Conservation (phyloP, 495 filamentous ascomycete species). For the Daldinia bambusicola region DNA sequence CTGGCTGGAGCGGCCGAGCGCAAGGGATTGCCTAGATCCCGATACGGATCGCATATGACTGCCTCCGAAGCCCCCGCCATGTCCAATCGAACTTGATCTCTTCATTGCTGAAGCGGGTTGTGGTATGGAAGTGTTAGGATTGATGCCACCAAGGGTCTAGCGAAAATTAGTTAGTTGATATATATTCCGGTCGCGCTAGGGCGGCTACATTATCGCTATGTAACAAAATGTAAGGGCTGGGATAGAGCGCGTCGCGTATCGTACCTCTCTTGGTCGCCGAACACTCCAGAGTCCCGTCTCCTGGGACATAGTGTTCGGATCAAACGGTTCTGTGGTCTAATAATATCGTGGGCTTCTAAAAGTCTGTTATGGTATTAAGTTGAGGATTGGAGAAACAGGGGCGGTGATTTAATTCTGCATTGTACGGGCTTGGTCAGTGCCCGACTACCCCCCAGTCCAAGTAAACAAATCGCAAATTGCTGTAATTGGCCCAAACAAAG, state of each 20-base stretch:
- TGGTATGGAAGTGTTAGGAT: conserved; percentile 81
- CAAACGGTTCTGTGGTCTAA: conserved; percentile 18
- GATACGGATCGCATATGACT: conserved; percentile 81
- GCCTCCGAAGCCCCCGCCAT: conserved; percentile 68
- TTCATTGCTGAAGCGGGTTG: conserved; percentile 96
- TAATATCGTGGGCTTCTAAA: conserved; percentile 9
- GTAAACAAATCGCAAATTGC: conserved; percentile 39
- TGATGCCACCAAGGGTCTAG: conserved; percentile 82
- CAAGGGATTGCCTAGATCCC: conserved; percentile 86
- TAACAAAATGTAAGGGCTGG: too few species aligned
- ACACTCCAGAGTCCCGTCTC: conserved; percentile 79
- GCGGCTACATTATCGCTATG: conserved; percentile 23
- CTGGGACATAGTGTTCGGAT: conserved; percentile 70
- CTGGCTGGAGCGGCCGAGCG: conserved; percentile 80
- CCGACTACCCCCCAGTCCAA: conserved; percentile 28
- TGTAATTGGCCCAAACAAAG: conserved; percentile 26
- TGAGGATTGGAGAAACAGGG: conserved; percentile 25
- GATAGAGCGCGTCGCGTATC: conserved; percentile 32
- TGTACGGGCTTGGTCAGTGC: conserved; percentile 22
- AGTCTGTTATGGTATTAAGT: conserved; percentile 19
- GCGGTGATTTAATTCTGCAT: conserved; percentile 9
- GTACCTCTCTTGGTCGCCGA: conserved; percentile 77
- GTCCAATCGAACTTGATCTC: conserved; percentile 83
- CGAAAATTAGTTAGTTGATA: conserved; percentile 25
- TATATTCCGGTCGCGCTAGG: conserved; percentile 28